These are phyloP conservation scores for Cylindrodendrum hubeiense DNA, from an alignment of 2,329 filamentous ascomycete genomes.

Conservation along the genomic window DNA sequence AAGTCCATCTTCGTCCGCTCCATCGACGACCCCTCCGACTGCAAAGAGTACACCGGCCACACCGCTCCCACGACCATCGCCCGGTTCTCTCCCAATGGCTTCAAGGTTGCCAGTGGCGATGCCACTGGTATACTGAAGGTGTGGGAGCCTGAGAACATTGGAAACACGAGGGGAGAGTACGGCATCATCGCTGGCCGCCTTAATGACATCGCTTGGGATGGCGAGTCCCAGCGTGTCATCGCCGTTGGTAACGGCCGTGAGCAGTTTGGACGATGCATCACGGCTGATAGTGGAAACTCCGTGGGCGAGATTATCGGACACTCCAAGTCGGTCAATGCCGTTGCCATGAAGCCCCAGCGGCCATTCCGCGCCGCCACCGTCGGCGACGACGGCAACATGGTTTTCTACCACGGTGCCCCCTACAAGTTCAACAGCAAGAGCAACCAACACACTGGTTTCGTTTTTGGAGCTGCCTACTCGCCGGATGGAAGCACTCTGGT, in stretches of 20 bases:
- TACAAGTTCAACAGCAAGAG: slow-evolving; percentile 96
- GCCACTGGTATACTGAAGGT: slow-evolving; percentile 86
- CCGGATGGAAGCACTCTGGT: slow-evolving; percentile 87
- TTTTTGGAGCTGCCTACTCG: slow-evolving; percentile 89
- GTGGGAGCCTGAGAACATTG: slow-evolving; percentile 91
- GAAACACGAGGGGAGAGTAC: slow-evolving; percentile 92
- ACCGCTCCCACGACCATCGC: slow-evolving; percentile 91
- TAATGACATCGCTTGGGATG: slow-evolving; percentile 98
- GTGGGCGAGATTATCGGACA: slow-evolving; percentile 96
- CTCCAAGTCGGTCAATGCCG: slow-evolving; percentile 89
- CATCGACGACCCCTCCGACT: slow-evolving; percentile 87
- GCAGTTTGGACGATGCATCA: slow-evolving; percentile 93
- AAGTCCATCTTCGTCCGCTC: slow-evolving; percentile 97
- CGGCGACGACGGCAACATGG: slow-evolving; percentile 88
- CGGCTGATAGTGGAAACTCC: slow-evolving; percentile 93
- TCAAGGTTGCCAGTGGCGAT: slow-evolving; percentile 95
- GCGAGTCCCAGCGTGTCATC: slow-evolving; percentile 95
- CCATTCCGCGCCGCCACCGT: slow-evolving; percentile 93
- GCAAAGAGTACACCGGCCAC: slow-evolving; percentile 93
- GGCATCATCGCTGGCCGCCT: slow-evolving; percentile 93
- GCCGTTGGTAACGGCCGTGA: slow-evolving; percentile 96
- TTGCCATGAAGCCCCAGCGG: slow-evolving; percentile 88
- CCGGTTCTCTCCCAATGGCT: slow-evolving; percentile 92
- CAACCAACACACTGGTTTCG: slow-evolving; percentile 86
- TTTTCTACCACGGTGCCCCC: slow-evolving; percentile 93